Evolutionary conservation across 164 flowering plant genomes (phyloP), one percentile per base, ranked within the genome.

Genomic region (Pachysandra terminalis): DNA sequence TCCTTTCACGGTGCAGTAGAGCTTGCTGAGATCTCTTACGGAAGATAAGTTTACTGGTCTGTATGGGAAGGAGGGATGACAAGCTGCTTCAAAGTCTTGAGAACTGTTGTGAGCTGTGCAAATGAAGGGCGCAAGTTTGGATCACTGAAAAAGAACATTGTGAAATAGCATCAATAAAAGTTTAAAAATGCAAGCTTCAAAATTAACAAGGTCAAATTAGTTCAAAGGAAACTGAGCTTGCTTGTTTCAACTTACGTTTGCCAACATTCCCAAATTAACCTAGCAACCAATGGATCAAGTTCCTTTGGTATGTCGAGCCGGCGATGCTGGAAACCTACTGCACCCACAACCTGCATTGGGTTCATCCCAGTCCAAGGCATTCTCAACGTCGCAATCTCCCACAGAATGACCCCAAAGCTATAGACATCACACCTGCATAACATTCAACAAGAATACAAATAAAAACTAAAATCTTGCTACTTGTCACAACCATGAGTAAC

Each of bases 311-410:
- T 90, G 32, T 94, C 98, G n/a, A 91, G 95, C 26, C 95, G 87
- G 7, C 90, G 93, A 67, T 91, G 86, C 74, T 90, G 97, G 78
- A 94, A 94, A 62, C 98, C 97, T 49, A 94, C 98, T 35, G 99
- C 99, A 63, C 99, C 99, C 14, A 96, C 97, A 58, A 96, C n/a
- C n/a, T n/a, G n/a, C n/a, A n/a, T n/a, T n/a, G n/a, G n/a, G n/a
- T n/a, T n/a, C n/a, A n/a, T n/a, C 99, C 96, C 99, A 73, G 85
- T 93, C 98, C 98, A 96, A 48, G 99, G 99, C 81, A 93, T 80
- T 77, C 86, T 90, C 70, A 91, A 67, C n/a, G 98, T 93, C 21
- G 99, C 96, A 71, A 96, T 95, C 80, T 96, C 99, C 99, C 98
- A 96, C 16, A 96, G 75, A 72, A 96, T 96, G 63, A 93, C 81